Evolutionary conservation across 148 eudicot genomes (phyloP).

Genomic region (Talinum fruticosum): DNA sequence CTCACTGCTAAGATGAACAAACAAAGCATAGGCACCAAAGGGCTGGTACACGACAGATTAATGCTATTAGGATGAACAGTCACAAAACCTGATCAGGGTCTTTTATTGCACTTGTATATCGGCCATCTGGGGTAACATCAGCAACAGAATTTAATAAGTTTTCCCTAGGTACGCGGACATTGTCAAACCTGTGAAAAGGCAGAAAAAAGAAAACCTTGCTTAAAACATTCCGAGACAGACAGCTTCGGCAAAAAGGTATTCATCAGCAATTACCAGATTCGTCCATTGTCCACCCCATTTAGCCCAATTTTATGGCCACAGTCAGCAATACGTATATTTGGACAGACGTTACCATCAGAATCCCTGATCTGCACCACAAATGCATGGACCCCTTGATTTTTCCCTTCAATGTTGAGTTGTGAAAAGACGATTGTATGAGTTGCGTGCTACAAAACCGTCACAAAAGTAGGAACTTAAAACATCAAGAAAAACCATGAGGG

Average conservation of each 20-base stretch:
- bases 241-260: background rate
- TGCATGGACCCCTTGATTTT: conserved; percentile 89
- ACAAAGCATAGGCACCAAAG: background rate
- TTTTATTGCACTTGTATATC: conserved; percentile 77
- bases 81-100: conserved; percentile 77
- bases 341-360: conserved; percentile 66
- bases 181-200: conserved; percentile 64
- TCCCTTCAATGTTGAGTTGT: conserved; percentile 76
- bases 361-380: conserved; percentile 88
- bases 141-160: conserved; percentile 92
- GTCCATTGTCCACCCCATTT: conserved; percentile 94
- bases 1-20: background rate
- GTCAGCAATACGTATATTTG: conserved; percentile 82
- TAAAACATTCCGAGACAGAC: background rate
- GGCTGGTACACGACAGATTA: background rate
- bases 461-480: conserved; percentile 5
- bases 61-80: background rate
- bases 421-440: conserved; percentile 91
- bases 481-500: conserved; percentile 2
- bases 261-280: conserved; percentile 58
- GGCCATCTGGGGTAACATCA: conserved; percentile 82
- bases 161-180: conserved; percentile 86
- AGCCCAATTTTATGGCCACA: conserved; percentile 98
- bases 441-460: conserved; percentile 60
- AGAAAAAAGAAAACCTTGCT: background rate